Conservation (phyloP, 2,329 filamentous ascomycete species). For the Arthrobotrys megalospora region DNA sequence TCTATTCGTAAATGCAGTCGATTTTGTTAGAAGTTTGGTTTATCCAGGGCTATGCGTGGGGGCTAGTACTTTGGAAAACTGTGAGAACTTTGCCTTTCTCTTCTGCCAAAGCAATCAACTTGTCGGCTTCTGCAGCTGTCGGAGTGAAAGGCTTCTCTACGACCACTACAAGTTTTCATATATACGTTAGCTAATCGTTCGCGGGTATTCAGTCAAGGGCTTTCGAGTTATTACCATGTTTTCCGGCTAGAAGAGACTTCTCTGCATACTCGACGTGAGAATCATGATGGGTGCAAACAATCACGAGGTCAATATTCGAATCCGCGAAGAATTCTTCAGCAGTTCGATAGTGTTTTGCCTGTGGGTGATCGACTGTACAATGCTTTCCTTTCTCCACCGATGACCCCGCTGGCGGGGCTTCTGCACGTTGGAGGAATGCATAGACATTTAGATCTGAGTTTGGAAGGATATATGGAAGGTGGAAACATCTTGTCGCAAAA, state of each 20-base stretch:
- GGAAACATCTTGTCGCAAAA: slow-evolving; percentile 70
- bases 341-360: slow-evolving; percentile 66
- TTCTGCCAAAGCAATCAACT: slow-evolving; percentile 66
- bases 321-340: slow-evolving; percentile 67
- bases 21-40: background rate
- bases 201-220: background rate
- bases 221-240: slow-evolving; percentile 63
- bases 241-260: slow-evolving; percentile 66
- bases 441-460: slow-evolving; percentile 70
- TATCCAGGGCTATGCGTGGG: background rate
- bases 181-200: background rate
- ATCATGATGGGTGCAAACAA: slow-evolving; percentile 66
- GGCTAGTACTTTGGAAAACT: slow-evolving; percentile 66
- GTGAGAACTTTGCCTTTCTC: slow-evolving; percentile 66
- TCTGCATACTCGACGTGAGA: slow-evolving; percentile 66
- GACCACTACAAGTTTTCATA: slow-evolving; percentile 62
- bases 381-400: slow-evolving; percentile 63
- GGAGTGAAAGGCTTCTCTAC: slow-evolving; percentile 68
- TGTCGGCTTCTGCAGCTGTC: slow-evolving; percentile 66
- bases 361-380: slow-evolving; percentile 70
- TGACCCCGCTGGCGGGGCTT: slow-evolving; percentile 59
- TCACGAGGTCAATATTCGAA: slow-evolving; percentile 66
- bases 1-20: slow-evolving; percentile 55
- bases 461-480: slow-evolving; percentile 71
- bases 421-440: slow-evolving; percentile 71